Conservation (phyloP, 1,284 basidiomycete genomes). For the Clitocybe nebularis region DNA sequence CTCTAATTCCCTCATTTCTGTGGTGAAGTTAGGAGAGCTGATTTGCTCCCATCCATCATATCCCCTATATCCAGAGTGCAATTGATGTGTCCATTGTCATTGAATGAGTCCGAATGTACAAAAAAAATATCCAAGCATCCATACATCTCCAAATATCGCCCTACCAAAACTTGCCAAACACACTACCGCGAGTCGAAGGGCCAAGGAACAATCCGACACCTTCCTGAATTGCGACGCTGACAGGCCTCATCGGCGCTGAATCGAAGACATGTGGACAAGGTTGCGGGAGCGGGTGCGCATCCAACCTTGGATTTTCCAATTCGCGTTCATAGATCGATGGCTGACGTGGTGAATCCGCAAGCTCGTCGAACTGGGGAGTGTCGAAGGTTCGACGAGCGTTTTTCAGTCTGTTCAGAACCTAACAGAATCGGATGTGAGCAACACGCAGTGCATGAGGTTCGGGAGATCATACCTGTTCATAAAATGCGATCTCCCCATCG, state of each 20-base stretch:
- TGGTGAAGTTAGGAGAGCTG: too few relatives aligned
- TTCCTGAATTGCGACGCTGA: conserved; percentile 69
- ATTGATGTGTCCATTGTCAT: too few relatives aligned
- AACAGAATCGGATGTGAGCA: conserved; percentile 4
- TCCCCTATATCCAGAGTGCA: too few relatives aligned
- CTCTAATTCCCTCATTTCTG: too few relatives aligned
- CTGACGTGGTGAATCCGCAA: conserved; percentile 46
- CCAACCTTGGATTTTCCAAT: conserved; percentile 51
- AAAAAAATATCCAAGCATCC: too few relatives aligned
- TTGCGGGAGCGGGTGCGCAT: conserved; percentile 51
- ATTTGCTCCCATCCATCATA: too few relatives aligned
- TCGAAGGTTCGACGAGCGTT: conserved; percentile 52
- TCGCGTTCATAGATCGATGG: conserved; percentile 75
- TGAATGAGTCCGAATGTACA: too few relatives aligned
- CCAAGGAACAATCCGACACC: conserved; percentile 63
- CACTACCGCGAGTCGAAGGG: conserved; percentile 44
- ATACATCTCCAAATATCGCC: neutral
- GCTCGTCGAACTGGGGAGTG: conserved; percentile 39
- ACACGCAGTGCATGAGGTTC: neutral
- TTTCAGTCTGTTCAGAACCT: conserved; percentile 56
- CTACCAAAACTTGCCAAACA: conserved; percentile 67
- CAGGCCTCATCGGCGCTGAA: conserved; percentile 69
- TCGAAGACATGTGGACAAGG: conserved; percentile 77
- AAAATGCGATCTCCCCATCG: conserved; percentile 71
- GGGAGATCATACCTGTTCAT: conserved; percentile 73